Conservation (phyloP, 1,284 basidiomycete species). For the Prillingera fragicola region DNA sequence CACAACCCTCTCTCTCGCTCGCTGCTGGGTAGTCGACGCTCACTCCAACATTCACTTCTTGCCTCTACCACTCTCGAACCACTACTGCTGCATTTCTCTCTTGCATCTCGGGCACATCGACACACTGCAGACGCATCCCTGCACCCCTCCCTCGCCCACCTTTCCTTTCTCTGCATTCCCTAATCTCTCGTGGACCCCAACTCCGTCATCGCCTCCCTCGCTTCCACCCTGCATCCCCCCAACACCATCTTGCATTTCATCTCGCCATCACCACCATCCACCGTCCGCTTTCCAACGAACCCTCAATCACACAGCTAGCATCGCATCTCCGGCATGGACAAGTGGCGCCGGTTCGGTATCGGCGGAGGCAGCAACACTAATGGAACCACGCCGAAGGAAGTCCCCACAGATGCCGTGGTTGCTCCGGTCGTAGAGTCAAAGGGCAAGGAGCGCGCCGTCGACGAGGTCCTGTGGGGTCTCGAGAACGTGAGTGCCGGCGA, state of each 20-base stretch:
- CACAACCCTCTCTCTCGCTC: too few species aligned
- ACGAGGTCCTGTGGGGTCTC: conserved; percentile 63
- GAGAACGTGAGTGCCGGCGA: conserved; percentile 69
- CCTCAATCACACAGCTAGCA: too few species aligned
- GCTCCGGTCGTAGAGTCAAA: conserved; percentile 6
- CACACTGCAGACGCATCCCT: too few species aligned
- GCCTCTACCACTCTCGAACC: too few species aligned
- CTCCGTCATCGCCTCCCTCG: too few species aligned
- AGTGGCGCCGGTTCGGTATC: conserved; percentile 16
- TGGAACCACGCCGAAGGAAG: neutral
- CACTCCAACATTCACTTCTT: too few species aligned
- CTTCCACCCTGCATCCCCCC: neutral
- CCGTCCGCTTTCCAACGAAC: neutral
- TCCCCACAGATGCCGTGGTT: neutral
- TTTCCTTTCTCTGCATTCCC: too few species aligned
- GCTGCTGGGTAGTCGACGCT: too few species aligned
- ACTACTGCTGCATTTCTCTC: too few species aligned
- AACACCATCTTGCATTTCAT: neutral
- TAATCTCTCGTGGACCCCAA: too few species aligned
- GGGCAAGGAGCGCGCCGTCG: conserved; percentile 27
- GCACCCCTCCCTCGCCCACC: too few species aligned
- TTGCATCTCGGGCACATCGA: too few species aligned
- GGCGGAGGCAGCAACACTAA: conserved; percentile 1
- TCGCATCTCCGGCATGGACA: conserved; percentile 10
- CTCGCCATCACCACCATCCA: neutral